These are phyloP conservation scores for Avicennia marina DNA, from an alignment of 257 asterid species.

Conservation along the genomic window DNA sequence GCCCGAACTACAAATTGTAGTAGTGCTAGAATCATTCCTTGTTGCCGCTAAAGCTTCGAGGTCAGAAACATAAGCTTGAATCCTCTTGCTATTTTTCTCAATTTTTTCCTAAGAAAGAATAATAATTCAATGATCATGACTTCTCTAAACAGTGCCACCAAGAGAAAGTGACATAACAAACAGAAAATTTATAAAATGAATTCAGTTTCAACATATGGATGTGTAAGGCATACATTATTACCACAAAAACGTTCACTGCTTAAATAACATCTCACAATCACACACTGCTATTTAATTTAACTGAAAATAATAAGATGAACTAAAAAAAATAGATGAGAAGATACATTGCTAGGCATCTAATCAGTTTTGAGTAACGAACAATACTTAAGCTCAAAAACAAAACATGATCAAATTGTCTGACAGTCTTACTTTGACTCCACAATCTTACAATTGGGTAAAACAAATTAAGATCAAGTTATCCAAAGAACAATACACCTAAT, in stretches of 20 bases:
- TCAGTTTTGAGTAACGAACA: too few relatives aligned
- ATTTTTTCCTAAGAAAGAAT: constrained; percentile 47
- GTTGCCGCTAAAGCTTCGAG: constrained; percentile 47
- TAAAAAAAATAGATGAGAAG: too few relatives aligned
- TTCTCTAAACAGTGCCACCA: too few relatives aligned
- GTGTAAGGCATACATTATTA: neutral
- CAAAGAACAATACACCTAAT: neutral
- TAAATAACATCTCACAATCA: too few relatives aligned
- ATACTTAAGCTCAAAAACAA: too few relatives aligned
- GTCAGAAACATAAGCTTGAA: constrained; percentile 42
- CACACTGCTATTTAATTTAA: too few relatives aligned
- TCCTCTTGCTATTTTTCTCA: constrained; percentile 44
- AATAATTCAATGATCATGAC: too few relatives aligned
- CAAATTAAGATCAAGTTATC: neutral
- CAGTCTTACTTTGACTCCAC: too few relatives aligned
- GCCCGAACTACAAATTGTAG: constrained; percentile 33
- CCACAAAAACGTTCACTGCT: neutral
- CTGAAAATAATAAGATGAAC: too few relatives aligned
- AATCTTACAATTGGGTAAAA: too few relatives aligned
- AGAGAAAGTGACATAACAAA: neutral
- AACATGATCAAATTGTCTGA: too few relatives aligned
- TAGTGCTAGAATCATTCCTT: constrained; percentile 34
- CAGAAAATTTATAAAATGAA: neutral
- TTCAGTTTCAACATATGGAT: neutral
- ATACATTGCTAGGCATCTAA: too few relatives aligned